phyloP scores from a whole-genome alignment of 2,329 filamentous ascomycete species.

The Hypoxylon sp. region DNA sequence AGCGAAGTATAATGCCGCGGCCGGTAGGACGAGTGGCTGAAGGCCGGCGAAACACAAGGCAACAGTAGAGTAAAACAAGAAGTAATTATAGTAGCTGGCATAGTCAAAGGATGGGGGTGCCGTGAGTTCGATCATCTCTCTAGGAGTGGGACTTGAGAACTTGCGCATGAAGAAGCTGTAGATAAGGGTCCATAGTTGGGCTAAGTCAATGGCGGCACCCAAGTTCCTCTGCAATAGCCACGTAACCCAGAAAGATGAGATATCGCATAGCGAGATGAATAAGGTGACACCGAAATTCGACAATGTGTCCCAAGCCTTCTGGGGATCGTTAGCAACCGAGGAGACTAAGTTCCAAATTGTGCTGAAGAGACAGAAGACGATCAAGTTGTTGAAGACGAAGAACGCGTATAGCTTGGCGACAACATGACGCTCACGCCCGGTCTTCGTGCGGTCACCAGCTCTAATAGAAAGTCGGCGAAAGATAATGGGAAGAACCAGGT shows the following conservation, averaged over 20 bases:
- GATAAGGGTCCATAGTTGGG: slow-evolving; percentile 86
- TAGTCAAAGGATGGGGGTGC: slow-evolving; percentile 95
- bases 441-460: slow-evolving; percentile 92
- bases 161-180: slow-evolving; percentile 88
- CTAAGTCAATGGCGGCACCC: slow-evolving; percentile 93
- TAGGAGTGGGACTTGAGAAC: slow-evolving; percentile 88
- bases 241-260: slow-evolving; percentile 94
- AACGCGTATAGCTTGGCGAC: slow-evolving; percentile 92
- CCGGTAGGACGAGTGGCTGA: slow-evolving; percentile 88
- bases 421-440: slow-evolving; percentile 91
- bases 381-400: slow-evolving; percentile 96
- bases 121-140: slow-evolving; percentile 91
- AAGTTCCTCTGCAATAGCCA: slow-evolving; percentile 94
- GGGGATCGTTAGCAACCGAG: slow-evolving; percentile 72
- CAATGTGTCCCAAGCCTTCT: slow-evolving; percentile 74
- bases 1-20: slow-evolving; percentile 89
- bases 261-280: slow-evolving; percentile 81
- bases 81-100: slow-evolving; percentile 98
- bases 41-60: slow-evolving; percentile 86
- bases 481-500: slow-evolving; percentile 88
- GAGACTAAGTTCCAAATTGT: slow-evolving; percentile 82
- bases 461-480: slow-evolving; percentile 89
- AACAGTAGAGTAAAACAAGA: slow-evolving; percentile 93
- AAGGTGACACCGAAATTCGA: slow-evolving; percentile 74
- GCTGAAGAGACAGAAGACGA: slow-evolving; percentile 94